Percentiles rank a stretch among this genome's conserved stretches.
phyloP scores from a whole-genome alignment of 2,329 filamentous ascomycete genomes.

The Penicillium nordicum region DNA sequence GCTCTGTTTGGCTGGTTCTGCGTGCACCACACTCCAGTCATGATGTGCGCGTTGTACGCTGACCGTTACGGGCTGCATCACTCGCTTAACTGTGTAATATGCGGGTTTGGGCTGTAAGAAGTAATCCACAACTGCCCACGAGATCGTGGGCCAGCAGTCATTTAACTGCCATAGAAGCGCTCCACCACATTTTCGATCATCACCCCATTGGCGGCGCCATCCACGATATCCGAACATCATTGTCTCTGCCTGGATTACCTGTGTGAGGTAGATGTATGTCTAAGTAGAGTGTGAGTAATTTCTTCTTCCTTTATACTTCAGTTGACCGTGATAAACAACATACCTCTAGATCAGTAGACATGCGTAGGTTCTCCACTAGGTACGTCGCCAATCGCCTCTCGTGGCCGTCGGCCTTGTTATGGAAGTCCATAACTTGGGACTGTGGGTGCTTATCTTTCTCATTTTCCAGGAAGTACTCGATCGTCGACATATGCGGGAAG shows the following conservation, averaged over 20 bases:
- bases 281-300: not conserved
- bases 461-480: not conserved
- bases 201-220: not conserved
- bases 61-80: not conserved
- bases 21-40: not conserved
- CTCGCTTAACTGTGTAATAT: not conserved
- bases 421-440: not conserved
- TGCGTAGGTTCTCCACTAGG: not conserved
- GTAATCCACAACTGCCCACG: not conserved
- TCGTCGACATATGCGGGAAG: not conserved
- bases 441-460: not conserved
- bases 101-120: not conserved
- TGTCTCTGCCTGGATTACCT: not conserved
- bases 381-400: not conserved
- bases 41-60: not conserved
- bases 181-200: not conserved
- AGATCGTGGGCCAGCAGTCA: not conserved
- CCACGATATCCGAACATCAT: not conserved
- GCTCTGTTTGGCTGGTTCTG: not conserved
- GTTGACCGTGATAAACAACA: not conserved
- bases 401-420: not conserved
- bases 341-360: not conserved
- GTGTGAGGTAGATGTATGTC: not conserved
- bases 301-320: too few relatives aligned
- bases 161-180: not conserved